A percentile compares a stretch with the other conserved stretches of the same genome.
Conservation (phyloP, 1,284 basidiomycete genomes). For the Moesziomyces globuligerus region DNA sequence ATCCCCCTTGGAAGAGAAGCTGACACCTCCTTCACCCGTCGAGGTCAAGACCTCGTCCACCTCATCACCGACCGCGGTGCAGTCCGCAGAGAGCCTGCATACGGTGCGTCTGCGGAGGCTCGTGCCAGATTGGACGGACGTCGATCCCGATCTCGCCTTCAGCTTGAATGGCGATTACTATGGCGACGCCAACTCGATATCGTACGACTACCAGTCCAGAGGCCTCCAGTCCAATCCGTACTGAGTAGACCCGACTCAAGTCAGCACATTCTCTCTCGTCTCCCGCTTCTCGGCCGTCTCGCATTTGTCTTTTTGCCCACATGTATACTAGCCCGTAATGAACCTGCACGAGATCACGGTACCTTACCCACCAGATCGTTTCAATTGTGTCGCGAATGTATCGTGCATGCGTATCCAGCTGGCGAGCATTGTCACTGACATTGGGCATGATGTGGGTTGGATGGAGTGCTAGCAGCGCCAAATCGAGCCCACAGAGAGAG, state of each 20-base stretch:
- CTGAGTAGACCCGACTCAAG: slow-evolving; percentile 8
- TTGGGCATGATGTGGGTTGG: no score
- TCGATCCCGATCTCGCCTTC: slow-evolving; percentile 45
- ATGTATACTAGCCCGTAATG: slow-evolving; percentile 12
- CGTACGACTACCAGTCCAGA: slow-evolving; percentile 44
- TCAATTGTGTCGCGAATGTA: no score
- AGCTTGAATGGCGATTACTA: slow-evolving; percentile 43
- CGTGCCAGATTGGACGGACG: slow-evolving; percentile 47
- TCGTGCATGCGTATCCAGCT: no score
- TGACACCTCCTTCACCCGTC: background rate
- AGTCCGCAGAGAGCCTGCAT: slow-evolving; percentile 14
- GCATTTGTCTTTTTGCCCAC: background rate
- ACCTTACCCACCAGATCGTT: no score
- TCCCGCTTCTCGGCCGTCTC: slow-evolving; percentile 4
- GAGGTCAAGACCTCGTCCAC: slow-evolving; percentile 5
- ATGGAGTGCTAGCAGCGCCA: no score
- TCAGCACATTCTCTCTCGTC: no score
- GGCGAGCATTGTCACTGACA: no score
- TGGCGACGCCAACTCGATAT: slow-evolving; percentile 30
- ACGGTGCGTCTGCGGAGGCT: slow-evolving; percentile 16
- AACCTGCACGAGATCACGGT: background rate
- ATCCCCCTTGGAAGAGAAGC: slow-evolving; percentile 22
- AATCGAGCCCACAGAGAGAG: no score
- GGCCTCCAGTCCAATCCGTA: slow-evolving; percentile 37
- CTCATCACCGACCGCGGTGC: slow-evolving; percentile 5